A percentile compares a stretch with the other conserved stretches of the same genome.
Evolutionary conservation across 176 grass and related monocot genomes (phyloP).

Genomic region (Musa beccarii): DNA sequence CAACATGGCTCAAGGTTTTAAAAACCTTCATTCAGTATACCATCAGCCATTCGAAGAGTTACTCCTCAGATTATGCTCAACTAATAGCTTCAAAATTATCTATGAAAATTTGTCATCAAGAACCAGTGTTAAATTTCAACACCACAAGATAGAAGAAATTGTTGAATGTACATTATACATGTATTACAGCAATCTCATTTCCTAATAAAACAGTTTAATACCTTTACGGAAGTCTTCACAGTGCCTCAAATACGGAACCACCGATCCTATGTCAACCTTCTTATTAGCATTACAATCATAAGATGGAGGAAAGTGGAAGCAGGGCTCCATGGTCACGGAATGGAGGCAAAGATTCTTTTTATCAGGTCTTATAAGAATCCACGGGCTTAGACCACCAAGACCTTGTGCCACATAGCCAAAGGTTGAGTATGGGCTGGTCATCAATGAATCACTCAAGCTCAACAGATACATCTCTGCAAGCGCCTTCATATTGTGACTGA

Average conservation of each 20-base stretch:
- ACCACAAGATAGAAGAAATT: no score
- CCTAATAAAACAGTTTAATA: conserved; percentile 54
- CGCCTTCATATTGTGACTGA: conserved; percentile 12
- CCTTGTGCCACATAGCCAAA: conserved; percentile 11
- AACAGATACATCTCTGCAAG: conserved; percentile 5
- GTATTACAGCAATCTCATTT: not conserved
- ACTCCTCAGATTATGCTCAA: no score
- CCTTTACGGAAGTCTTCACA: conserved; percentile 74
- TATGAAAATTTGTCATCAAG: no score
- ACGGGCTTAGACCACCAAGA: not conserved
- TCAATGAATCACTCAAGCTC: not conserved
- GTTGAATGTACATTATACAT: no score
- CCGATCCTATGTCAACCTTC: conserved; percentile 37
- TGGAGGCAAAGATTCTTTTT: conserved; percentile 32
- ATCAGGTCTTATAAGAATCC: not conserved
- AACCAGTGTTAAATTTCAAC: no score
- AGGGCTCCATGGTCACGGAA: conserved; percentile 65
- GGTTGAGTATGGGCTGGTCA: conserved; percentile 1
- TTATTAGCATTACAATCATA: conserved; percentile 50
- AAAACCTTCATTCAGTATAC: no score
- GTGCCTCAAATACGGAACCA: conserved; percentile 60
- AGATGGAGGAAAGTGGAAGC: conserved; percentile 76
- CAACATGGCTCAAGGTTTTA: no score
- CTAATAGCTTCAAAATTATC: no score
- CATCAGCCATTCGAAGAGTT: no score